Evolutionary conservation across 1,284 basidiomycete species (phyloP), one percentile per base, ranked within the genome.

Genomic region (Austropuccinia psidii): DNA sequence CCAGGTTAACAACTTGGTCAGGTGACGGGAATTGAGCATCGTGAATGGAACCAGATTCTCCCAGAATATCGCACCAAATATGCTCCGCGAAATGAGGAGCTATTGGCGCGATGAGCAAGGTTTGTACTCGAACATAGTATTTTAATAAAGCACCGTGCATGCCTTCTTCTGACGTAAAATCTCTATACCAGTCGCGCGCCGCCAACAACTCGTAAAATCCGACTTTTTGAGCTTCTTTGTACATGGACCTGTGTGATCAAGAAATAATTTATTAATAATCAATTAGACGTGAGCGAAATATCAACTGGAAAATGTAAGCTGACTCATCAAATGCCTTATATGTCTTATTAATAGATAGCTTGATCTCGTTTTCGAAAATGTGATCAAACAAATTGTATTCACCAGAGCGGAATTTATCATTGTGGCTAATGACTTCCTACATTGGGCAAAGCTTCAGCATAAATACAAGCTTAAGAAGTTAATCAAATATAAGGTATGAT

Each of bases 161-260:
- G 37, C 93, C 91, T 60, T 83, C 85, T 65, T 82, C 81, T 66
- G 91, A 88, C 15, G 87, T 85, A 67, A 96, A 91, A 80, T 95
- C 90, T 74, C 94, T 90, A 82, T 99, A 99, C 88, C 93, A 93
- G 81, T 98, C 95, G 64, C 96, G 89, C 1, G 89, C 85, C 52
- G 87, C 89, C 81, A 97, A 93, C 77, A 96, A 86, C 80, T 98
- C 93, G 84, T 95, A 99, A 83, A 98, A 96, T 65, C 94, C 95
- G 76, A 86, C 88, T 83, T 98, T 97, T 77, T 97, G 83, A 2
- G 93, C 93, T 76, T 95, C 93, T 83, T 97, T 98, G 87, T 91
- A 98, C 80, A 92, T 88, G 76, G 89, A 91, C 35, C 92, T 94
- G 76, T 64, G 77, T 57, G 77, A n/a, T 70, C 74, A 47, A 41